Percentiles rank a stretch among this genome's conserved stretches.
These are phyloP conservation scores for Fallopia convolvulus DNA, from an alignment of 148 eudicot species.

Conservation along the genomic window DNA sequence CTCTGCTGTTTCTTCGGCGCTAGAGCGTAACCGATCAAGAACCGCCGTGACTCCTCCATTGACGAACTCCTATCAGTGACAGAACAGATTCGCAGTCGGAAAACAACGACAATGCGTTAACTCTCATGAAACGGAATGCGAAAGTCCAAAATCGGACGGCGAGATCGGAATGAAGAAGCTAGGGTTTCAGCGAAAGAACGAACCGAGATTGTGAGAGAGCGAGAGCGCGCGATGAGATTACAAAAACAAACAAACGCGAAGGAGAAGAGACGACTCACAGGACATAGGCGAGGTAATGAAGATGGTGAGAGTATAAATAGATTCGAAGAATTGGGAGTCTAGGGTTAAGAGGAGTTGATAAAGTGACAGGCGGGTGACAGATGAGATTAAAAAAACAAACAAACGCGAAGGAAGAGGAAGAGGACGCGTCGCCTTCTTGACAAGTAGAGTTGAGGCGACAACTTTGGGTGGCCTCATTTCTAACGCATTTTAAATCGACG, in stretches of 20 bases:
- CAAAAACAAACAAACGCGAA: too few relatives aligned
- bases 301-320: constrained; percentile 19
- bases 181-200: constrained; percentile 17
- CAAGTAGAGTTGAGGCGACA: not conserved
- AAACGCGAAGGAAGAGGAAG: not conserved
- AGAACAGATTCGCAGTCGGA: not conserved
- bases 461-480: not conserved
- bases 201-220: not conserved
- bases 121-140: constrained; percentile 22
- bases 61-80: not conserved
- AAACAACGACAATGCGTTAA: constrained; percentile 4
- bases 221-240: constrained; percentile 1
- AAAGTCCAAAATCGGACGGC: not conserved
- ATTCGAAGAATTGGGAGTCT: constrained; percentile 2
- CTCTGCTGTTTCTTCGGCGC: constrained; percentile 51
- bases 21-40: constrained; percentile 56
- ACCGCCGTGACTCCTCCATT: constrained; percentile 43
- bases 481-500: not conserved
- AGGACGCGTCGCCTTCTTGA: not conserved
- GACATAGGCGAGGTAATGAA: not conserved
- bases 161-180: constrained; percentile 6
- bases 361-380: constrained; percentile 6
- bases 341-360: constrained; percentile 15
- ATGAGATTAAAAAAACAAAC: not conserved
- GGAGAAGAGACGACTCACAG: not conserved